Evolutionary conservation across 2,329 filamentous ascomycete genomes (phyloP).

Genomic region (Leptographium wingfieldii): DNA sequence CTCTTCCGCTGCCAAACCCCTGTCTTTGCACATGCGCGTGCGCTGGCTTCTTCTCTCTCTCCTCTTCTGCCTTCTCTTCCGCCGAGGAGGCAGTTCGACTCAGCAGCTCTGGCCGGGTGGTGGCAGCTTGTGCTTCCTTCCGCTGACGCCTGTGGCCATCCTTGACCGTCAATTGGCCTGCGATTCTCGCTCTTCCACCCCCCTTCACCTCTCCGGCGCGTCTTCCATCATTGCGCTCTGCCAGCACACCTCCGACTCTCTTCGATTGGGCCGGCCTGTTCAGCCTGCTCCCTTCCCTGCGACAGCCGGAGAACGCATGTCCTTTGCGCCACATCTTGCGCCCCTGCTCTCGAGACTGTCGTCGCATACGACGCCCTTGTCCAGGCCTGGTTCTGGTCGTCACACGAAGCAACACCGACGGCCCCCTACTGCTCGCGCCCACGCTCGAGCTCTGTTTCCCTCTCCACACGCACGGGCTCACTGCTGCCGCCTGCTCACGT

Average conservation of each 20-base stretch:
- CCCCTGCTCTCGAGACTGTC: not conserved
- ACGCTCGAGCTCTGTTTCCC: not conserved
- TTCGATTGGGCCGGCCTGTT: not conserved
- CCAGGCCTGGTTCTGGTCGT: not conserved
- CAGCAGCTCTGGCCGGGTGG: not conserved
- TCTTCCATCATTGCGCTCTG: not conserved
- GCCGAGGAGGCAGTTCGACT: not conserved
- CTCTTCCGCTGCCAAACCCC: not conserved
- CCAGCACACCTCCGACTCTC: not conserved
- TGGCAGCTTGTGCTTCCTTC: not conserved
- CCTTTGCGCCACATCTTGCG: not conserved
- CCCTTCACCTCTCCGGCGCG: not conserved
- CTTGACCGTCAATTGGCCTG: not conserved
- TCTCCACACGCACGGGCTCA: not conserved
- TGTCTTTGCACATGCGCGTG: not conserved
- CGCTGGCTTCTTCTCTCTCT: not conserved
- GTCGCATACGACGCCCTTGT: not conserved
- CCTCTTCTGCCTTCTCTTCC: not conserved
- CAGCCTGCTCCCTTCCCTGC: not conserved
- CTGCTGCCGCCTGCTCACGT: not conserved
- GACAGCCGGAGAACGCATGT: not conserved
- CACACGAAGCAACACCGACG: not conserved
- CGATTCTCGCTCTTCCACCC: not conserved
- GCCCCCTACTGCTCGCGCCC: not conserved
- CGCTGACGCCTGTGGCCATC: not conserved